Conservation (phyloP, 2,329 filamentous ascomycete species). For the Seiridium unicorne region DNA sequence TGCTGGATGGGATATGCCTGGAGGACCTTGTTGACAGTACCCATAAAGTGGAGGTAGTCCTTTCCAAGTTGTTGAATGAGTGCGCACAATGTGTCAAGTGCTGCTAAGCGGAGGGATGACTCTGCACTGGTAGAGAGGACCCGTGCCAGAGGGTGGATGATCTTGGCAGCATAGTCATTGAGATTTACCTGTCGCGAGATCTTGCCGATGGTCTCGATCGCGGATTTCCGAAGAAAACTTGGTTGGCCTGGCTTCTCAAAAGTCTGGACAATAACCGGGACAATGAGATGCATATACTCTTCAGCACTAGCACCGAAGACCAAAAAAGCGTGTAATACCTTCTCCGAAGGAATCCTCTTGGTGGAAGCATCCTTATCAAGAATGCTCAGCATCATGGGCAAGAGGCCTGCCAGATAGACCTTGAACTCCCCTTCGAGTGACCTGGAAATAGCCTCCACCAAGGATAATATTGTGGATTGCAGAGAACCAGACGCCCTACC, state of each 20-base stretch:
- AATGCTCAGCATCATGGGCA: conserved; percentile 92
- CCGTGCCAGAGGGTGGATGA: conserved; percentile 88
- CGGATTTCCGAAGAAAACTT: conserved; percentile 74
- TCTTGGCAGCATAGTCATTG: conserved; percentile 93
- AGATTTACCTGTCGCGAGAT: conserved; percentile 95
- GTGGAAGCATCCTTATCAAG: conserved; percentile 80
- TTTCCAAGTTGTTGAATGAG: conserved; percentile 94
- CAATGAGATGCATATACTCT: conserved; percentile 99
- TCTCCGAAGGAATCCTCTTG: conserved; percentile 80
- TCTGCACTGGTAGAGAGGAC: conserved; percentile 71
- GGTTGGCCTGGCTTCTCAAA: conserved; percentile 89
- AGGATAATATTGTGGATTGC: conserved; percentile 85
- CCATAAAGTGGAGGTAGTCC: conserved; percentile 92
- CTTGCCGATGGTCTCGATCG: conserved; percentile 92
- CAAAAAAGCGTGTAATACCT: conserved; percentile 89
- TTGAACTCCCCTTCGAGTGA: conserved; percentile 98
- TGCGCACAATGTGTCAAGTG: conserved; percentile 90
- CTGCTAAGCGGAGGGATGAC: conserved; percentile 70
- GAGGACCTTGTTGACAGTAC: conserved; percentile 86
- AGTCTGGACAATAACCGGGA: conserved; percentile 89
- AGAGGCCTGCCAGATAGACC: conserved; percentile 82
- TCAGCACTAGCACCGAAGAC: conserved; percentile 95
- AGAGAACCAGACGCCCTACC: conserved; percentile 69
- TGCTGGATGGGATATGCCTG: conserved; percentile 79
- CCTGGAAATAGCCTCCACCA: conserved; percentile 91